A percentile compares a stretch with the other conserved stretches of the same genome.
Conservation (phyloP, 2,329 filamentous ascomycete genomes). For the Pseudogymnoascus sp. region DNA sequence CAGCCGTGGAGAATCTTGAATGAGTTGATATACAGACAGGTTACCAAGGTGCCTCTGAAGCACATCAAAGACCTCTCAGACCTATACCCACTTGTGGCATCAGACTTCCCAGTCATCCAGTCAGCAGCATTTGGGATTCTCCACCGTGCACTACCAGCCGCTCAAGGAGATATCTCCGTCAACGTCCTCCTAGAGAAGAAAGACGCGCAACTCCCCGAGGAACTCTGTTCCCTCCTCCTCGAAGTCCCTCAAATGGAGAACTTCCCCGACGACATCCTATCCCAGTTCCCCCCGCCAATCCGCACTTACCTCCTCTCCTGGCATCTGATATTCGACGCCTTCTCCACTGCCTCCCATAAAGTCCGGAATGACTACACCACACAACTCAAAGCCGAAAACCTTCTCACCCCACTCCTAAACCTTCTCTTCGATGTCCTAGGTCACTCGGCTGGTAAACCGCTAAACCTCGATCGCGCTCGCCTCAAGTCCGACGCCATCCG, state of each 20-base stretch:
- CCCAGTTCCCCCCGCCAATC: conserved; percentile 59
- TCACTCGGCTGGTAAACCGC: conserved; percentile 61
- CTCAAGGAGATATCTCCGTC: conserved; percentile 75
- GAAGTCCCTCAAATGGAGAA: conserved; percentile 65
- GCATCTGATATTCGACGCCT: conserved; percentile 84
- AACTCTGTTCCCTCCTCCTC: conserved; percentile 74
- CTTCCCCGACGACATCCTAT: conserved; percentile 56
- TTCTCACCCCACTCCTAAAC: conserved; percentile 59
- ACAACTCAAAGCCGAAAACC: conserved; percentile 65
- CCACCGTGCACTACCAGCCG: conserved; percentile 66
- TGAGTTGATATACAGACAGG: conserved; percentile 59
- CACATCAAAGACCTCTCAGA: conserved; percentile 55
- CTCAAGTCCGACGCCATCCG: conserved; percentile 50
- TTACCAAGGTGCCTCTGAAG: conserved; percentile 53
- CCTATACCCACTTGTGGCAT: conserved; percentile 68
- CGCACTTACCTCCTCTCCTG: conserved; percentile 81
- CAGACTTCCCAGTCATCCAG: conserved; percentile 66
- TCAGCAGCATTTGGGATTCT: conserved; percentile 72
- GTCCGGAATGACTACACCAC: conserved; percentile 74
- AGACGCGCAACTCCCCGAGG: conserved; percentile 67
- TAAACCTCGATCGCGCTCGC: conserved; percentile 62
- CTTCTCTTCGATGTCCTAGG: conserved; percentile 82
- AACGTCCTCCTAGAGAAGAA: conserved; percentile 65
- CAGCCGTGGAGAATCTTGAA: conserved; percentile 70
- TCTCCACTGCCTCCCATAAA: conserved; percentile 67